phyloP scores from a whole-genome alignment of 768 basidiomycete genomes.

The Termitomyces sp. region DNA sequence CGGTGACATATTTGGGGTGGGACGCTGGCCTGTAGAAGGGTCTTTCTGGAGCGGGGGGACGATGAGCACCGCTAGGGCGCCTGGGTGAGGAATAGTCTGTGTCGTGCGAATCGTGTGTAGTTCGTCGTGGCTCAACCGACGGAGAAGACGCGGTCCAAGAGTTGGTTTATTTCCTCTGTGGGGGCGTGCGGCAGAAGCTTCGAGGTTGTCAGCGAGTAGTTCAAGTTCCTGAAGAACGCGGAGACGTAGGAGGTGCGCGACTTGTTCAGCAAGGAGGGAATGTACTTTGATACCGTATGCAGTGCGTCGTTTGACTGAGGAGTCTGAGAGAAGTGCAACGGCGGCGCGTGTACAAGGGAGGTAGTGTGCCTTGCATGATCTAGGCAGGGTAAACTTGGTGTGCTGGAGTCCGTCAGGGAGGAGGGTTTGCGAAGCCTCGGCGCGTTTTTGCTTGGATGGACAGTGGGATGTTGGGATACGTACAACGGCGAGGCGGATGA shows the following conservation, averaged over 20 bases:
- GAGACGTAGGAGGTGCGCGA: conserved; percentile 64
- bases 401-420: conserved; percentile 65
- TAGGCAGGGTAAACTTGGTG: conserved; percentile 49
- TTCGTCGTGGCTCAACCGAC: conserved; percentile 64
- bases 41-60: conserved; percentile 64
- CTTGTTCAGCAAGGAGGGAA: conserved; percentile 48
- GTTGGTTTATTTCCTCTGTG: conserved; percentile 3
- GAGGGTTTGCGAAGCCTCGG: conserved; percentile 19
- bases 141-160: conserved; percentile 36
- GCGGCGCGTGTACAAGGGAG: conserved; percentile 58
- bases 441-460: conserved; percentile 4
- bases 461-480: conserved; percentile 29
- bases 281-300: conserved; percentile 30
- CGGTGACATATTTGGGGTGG: conserved; percentile 21
- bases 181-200: conserved; percentile 15
- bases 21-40: conserved; percentile 40
- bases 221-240: conserved; percentile 76
- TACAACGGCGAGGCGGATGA: conserved; percentile 56
- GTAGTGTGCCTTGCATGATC: conserved; percentile 46
- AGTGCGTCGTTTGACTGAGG: conserved; percentile 31
- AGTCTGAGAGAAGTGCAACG: conserved; percentile 33
- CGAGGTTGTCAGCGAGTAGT: conserved; percentile 46
- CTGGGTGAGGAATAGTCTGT: conserved; percentile 42
- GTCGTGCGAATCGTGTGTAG: conserved; percentile 46
- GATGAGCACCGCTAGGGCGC: conserved; percentile 65